Conservation (phyloP, 1,284 basidiomycete species). For the Sanghuangporus sanghuang region DNA sequence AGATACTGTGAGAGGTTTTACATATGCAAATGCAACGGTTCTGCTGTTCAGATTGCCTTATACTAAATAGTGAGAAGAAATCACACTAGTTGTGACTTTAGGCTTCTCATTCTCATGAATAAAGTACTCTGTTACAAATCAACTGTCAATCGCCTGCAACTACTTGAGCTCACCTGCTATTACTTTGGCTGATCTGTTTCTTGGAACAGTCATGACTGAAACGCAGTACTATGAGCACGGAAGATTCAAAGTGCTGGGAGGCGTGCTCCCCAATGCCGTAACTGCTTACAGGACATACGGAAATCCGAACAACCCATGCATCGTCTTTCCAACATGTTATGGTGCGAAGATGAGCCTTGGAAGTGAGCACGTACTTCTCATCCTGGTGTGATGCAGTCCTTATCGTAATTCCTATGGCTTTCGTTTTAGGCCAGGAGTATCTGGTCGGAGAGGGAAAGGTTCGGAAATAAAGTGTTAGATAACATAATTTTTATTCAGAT, state of each 20-base stretch:
- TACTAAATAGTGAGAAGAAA: no score
- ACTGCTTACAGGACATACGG: conserved; percentile 42
- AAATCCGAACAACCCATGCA: conserved; percentile 34
- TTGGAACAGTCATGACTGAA: not conserved
- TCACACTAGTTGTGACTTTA: no score
- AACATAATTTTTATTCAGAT: not conserved
- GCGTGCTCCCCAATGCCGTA: conserved; percentile 35
- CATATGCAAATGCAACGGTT: no score
- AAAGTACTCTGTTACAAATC: not conserved
- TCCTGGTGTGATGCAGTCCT: conserved; percentile 17
- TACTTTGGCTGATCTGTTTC: no score
- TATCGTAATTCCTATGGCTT: not conserved
- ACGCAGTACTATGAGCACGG: conserved; percentile 37
- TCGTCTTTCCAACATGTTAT: conserved; percentile 42
- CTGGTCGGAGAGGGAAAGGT: conserved; percentile 17
- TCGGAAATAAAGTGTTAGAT: not conserved
- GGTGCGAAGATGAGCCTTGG: conserved; percentile 31
- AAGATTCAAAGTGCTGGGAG: conserved; percentile 33
- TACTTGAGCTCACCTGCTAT: no score
- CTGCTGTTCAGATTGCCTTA: no score
- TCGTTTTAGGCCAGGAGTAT: conserved; percentile 19
- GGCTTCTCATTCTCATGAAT: no score
- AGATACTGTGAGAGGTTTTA: no score
- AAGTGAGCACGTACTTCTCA: not conserved
- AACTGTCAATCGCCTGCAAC: not conserved